These are phyloP conservation scores for Ceratorhiza oryzae-sativae DNA, from an alignment of 1,284 basidiomycete genomes.

Conservation along the genomic window DNA sequence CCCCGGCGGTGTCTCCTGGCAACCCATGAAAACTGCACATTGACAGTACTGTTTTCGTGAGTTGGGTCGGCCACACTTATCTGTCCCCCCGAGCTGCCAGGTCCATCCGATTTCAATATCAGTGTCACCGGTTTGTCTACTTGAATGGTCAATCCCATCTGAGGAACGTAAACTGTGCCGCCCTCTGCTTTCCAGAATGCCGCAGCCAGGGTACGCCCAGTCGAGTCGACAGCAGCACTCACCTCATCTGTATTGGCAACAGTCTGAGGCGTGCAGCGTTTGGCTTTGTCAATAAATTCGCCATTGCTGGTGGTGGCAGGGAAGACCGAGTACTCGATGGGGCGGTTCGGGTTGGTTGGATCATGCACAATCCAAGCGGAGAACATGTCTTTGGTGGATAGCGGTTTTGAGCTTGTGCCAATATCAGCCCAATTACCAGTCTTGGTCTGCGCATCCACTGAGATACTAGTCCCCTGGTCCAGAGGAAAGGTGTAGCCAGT, in stretches of 20 bases:
- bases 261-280: background rate
- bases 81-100: background rate
- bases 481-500: constrained; percentile 60
- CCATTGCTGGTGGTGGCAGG: constrained; percentile 50
- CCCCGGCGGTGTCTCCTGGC: constrained; percentile 1
- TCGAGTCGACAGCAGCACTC: constrained; percentile 28
- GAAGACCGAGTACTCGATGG: constrained; percentile 62
- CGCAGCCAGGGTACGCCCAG: constrained; percentile 2
- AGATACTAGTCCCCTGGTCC: constrained; percentile 4
- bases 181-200: constrained; percentile 32
- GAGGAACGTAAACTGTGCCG: background rate
- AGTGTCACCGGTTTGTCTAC: constrained; percentile 8
- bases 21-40: background rate
- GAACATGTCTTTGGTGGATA: constrained; percentile 64
- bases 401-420: constrained; percentile 64
- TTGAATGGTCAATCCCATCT: constrained; percentile 15
- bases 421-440: constrained; percentile 67
- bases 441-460: constrained; percentile 53
- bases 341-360: constrained; percentile 43
- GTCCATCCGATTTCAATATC: background rate
- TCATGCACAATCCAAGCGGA: constrained; percentile 64
- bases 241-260: constrained; percentile 15
- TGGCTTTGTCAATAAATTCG: constrained; percentile 20
- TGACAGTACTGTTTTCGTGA: background rate
- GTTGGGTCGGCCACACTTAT: constrained; percentile 23